A percentile compares a stretch with the other conserved stretches of the same genome.
Conservation (phyloP, 2,329 filamentous ascomycete genomes). For the Cladophialophora immunda region DNA sequence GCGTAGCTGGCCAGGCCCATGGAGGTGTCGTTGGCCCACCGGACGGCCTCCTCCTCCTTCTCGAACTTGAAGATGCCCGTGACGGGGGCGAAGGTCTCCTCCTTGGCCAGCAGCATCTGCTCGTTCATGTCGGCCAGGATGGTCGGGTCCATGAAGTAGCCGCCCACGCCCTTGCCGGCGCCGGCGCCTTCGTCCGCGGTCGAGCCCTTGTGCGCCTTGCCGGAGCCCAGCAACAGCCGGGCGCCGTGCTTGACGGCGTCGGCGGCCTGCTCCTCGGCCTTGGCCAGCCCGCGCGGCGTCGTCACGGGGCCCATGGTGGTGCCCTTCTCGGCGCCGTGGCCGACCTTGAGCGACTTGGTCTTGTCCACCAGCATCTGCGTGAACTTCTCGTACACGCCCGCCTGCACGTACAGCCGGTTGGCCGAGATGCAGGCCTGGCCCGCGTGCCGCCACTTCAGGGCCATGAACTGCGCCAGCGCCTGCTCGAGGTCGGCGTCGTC, state of each 20-base stretch:
- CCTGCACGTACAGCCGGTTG: slow-evolving; percentile 56
- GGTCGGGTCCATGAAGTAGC: slow-evolving; percentile 76
- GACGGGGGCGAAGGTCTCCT: slow-evolving; percentile 73
- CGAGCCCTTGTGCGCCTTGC: slow-evolving; percentile 45
- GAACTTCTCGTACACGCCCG: slow-evolving; percentile 60
- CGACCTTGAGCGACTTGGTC: slow-evolving; percentile 63
- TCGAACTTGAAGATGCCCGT: slow-evolving; percentile 71
- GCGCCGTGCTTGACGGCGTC: slow-evolving; percentile 72
- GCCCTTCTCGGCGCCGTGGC: slow-evolving; percentile 63
- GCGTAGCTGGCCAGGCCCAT: slow-evolving; percentile 65
- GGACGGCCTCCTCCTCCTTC: slow-evolving; percentile 70
- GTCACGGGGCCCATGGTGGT: slow-evolving; percentile 70
- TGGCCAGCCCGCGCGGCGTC: slow-evolving; percentile 64
- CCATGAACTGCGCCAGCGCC: slow-evolving; percentile 51
- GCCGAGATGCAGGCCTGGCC: slow-evolving; percentile 57
- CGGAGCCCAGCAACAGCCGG: slow-evolving; percentile 69
- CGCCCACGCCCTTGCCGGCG: slow-evolving; percentile 50
- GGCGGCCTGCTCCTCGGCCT: slow-evolving; percentile 66
- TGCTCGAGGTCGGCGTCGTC: slow-evolving; percentile 69
- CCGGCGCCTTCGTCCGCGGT: slow-evolving; percentile 63
- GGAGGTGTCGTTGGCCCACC: slow-evolving; percentile 42
- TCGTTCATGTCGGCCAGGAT: slow-evolving; percentile 67
- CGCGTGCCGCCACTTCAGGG: slow-evolving; percentile 54
- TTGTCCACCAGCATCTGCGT: slow-evolving; percentile 62
- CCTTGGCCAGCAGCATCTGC: slow-evolving; percentile 65